These are phyloP conservation scores for Stereocaulon alpinum DNA, from an alignment of 495 filamentous ascomycete genomes.

Conservation along the genomic window DNA sequence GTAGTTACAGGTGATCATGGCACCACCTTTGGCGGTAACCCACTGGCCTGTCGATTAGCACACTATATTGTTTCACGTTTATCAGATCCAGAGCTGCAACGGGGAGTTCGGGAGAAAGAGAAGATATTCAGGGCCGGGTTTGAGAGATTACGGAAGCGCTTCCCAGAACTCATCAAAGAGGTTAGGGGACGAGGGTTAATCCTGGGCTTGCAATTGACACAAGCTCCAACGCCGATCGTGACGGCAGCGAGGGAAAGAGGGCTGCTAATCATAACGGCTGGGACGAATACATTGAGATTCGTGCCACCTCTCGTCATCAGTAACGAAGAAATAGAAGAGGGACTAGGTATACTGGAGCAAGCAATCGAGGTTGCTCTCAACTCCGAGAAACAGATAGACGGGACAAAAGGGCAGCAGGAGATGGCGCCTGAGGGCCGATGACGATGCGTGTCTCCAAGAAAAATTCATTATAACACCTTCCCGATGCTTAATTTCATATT, in stretches of 20 bases:
- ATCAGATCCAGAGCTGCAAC: slow-evolving; percentile 52
- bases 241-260: slow-evolving; percentile 81
- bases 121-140: slow-evolving; percentile 56
- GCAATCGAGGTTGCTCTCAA: slow-evolving; percentile 50
- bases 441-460: not conserved
- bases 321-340: slow-evolving; percentile 64
- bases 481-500: slow-evolving; percentile 4
- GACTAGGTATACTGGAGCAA: slow-evolving; percentile 63
- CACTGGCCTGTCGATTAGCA: slow-evolving; percentile 72
- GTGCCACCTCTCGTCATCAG: slow-evolving; percentile 73
- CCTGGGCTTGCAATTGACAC: slow-evolving; percentile 67
- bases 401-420: slow-evolving; percentile 26
- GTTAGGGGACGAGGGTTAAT: slow-evolving; percentile 76
- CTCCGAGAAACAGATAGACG: slow-evolving; percentile 11
- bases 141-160: slow-evolving; percentile 49
- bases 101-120: slow-evolving; percentile 52
- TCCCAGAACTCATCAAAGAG: slow-evolving; percentile 63
- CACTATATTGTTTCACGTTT: slow-evolving; percentile 74
- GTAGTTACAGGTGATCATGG: slow-evolving; percentile 92
- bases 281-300: slow-evolving; percentile 78
- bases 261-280: slow-evolving; percentile 81
- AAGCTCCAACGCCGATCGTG: slow-evolving; percentile 60
- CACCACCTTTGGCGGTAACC: slow-evolving; percentile 95
- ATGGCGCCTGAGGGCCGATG: slow-evolving; percentile 23
- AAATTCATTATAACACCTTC: not conserved